Conservation (phyloP, 208 protist species). For the Leishmania mexicana region DNA sequence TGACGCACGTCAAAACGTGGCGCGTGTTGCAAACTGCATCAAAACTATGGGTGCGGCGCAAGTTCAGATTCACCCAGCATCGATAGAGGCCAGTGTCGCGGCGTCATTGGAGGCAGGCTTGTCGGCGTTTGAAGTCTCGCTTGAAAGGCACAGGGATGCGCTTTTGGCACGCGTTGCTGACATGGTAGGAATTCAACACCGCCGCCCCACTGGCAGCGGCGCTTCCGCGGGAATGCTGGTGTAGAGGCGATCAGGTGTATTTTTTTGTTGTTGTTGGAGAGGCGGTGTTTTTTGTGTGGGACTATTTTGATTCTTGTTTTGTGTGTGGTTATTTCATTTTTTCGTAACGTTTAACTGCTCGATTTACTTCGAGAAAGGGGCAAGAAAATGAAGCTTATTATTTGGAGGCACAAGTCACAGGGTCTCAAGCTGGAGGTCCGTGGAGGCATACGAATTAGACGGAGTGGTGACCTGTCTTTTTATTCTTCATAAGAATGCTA, state of each 20-base stretch:
- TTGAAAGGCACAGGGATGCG: constrained; percentile 30
- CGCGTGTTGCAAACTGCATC: constrained; percentile 82
- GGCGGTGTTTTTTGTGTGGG: not conserved
- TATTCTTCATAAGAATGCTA: not conserved
- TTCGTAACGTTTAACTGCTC: not conserved
- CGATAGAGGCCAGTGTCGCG: constrained; percentile 59
- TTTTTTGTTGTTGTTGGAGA: not conserved
- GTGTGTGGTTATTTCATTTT: too few relatives aligned
- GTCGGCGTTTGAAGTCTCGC: constrained; percentile 61
- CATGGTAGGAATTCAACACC: constrained; percentile 28
- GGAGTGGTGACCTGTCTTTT: not conserved
- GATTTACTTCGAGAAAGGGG: not conserved
- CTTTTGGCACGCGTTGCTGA: constrained; percentile 26
- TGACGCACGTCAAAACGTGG: constrained; percentile 45
- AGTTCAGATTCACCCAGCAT: constrained; percentile 59
- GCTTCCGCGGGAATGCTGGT: not conserved
- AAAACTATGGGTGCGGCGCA: constrained; percentile 43
- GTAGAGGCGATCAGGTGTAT: not conserved
- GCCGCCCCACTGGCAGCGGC: not conserved
- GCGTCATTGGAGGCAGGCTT: constrained; percentile 54
- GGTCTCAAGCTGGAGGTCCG: not conserved
- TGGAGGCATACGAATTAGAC: not conserved
- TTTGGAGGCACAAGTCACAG: not conserved
- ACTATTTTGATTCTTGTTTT: not conserved
- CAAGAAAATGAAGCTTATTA: not conserved